Conservation (phyloP, 2,329 filamentous ascomycete species). For the Chaetomium sp. region DNA sequence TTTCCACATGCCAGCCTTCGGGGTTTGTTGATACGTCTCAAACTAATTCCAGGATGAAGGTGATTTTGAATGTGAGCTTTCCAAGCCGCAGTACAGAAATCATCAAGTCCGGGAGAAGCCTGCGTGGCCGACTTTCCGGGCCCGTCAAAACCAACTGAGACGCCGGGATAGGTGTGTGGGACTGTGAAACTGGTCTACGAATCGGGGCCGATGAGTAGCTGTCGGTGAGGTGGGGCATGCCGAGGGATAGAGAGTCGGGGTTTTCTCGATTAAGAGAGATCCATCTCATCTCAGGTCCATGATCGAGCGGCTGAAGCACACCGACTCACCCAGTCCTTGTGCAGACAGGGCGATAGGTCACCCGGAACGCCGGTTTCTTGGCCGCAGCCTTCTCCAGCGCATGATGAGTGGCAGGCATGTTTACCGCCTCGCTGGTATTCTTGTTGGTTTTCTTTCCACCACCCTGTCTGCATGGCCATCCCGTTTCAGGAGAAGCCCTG, state of each 20-base stretch:
- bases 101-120: not conserved
- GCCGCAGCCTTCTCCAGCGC: not conserved
- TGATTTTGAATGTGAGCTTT: no score
- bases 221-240: not conserved
- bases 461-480: not conserved
- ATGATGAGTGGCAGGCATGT: not conserved
- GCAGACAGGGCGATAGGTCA: not conserved
- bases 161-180: not conserved
- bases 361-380: not conserved
- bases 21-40: not conserved
- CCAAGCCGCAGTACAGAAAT: not conserved
- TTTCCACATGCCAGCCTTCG: not conserved
- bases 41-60: not conserved
- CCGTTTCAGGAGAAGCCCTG: not conserved
- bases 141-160: not conserved
- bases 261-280: not conserved
- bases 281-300: not conserved
- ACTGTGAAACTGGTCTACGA: not conserved
- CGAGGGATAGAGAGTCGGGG: not conserved
- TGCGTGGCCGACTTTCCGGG: not conserved
- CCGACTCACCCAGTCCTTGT: not conserved
- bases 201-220: no score
- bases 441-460: not conserved
- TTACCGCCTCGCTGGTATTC: conserved; percentile 1
- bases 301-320: not conserved